These are phyloP conservation scores for Dioscorea dumetorum DNA, from an alignment of 106 monocot genomes.

Conservation along the genomic window DNA sequence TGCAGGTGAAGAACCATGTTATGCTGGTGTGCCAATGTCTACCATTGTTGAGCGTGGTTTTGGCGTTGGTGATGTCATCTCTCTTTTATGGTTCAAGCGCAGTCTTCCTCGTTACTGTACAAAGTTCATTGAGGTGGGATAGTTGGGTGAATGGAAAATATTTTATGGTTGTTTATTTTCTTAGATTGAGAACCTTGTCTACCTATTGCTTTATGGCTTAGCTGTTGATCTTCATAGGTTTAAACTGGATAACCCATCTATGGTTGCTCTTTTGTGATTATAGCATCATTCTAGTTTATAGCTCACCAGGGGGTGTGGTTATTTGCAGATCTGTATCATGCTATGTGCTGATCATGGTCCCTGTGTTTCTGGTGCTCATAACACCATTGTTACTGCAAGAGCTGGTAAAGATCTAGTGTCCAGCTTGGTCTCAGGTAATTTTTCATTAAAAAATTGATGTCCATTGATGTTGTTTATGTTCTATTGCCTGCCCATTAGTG, in stretches of 20 bases:
- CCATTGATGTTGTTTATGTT: neutral
- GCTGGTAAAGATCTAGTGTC: constrained; percentile 98
- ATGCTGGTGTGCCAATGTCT: constrained; percentile 98
- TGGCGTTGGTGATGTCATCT: constrained; percentile 94
- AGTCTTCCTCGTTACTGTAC: constrained; percentile 98
- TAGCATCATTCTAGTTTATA: neutral
- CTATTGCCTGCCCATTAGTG: neutral
- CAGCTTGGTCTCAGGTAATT: constrained; percentile 86
- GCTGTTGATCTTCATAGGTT: too few relatives aligned
- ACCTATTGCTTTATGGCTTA: neutral
- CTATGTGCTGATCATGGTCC: constrained; percentile 99
- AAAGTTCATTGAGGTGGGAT: constrained; percentile 88
- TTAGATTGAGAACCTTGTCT: neutral
- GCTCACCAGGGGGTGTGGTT: neutral
- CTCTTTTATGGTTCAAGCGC: constrained; percentile 96
- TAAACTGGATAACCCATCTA: too few relatives aligned
- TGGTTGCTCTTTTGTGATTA: too few relatives aligned
- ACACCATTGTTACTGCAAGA: constrained; percentile 91
- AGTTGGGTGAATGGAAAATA: neutral
- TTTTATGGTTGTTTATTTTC: neutral
- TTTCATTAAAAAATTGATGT: neutral
- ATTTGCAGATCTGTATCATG: constrained; percentile 84
- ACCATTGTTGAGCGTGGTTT: constrained; percentile 77
- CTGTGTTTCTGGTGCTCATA: constrained; percentile 98
- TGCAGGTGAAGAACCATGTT: constrained; percentile 94